A percentile compares a stretch with the other conserved stretches of the same genome.
Evolutionary conservation across 2,329 filamentous ascomycete species (phyloP).

Genomic region (Salinomyces thailandicus): DNA sequence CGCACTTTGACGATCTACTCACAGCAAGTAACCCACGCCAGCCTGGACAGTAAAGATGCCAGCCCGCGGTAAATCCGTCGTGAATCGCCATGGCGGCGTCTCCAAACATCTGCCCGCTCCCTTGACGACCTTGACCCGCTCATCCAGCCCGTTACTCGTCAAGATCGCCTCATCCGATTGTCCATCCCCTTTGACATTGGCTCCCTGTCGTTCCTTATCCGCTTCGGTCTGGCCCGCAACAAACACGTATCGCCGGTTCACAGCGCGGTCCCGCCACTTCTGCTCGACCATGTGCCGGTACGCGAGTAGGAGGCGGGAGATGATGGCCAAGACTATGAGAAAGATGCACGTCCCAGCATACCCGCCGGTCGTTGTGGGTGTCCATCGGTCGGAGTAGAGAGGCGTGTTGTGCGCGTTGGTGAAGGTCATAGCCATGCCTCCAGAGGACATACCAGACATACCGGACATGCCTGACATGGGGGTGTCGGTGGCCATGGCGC

Average conservation of each 20-base stretch:
- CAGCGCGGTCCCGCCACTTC: slow-evolving; percentile 61
- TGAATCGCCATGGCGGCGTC: slow-evolving; percentile 66
- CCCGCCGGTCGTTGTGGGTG: slow-evolving; percentile 54
- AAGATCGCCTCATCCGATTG: slow-evolving; percentile 56
- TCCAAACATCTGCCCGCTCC: slow-evolving; percentile 35
- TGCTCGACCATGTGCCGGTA: slow-evolving; percentile 50
- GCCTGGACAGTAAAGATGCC: slow-evolving; percentile 58
- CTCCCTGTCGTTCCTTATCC: slow-evolving; percentile 33
- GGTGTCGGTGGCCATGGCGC: neutral
- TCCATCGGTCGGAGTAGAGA: slow-evolving; percentile 61
- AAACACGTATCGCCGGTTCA: slow-evolving; percentile 65
- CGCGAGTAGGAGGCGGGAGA: slow-evolving; percentile 62
- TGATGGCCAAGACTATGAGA: slow-evolving; percentile 62
- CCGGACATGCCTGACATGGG: neutral
- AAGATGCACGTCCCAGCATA: slow-evolving; percentile 93
- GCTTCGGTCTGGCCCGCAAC: slow-evolving; percentile 50
- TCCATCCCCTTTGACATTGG: neutral
- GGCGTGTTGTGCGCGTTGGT: slow-evolving; percentile 52
- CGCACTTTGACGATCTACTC: slow-evolving; percentile 34
- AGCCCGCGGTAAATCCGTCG: slow-evolving; percentile 66
- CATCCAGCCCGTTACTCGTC: slow-evolving; percentile 68
- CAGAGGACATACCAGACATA: slow-evolving; percentile 8
- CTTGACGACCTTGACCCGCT: slow-evolving; percentile 65
- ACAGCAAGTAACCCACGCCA: slow-evolving; percentile 81
- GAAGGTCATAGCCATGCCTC: slow-evolving; percentile 51